These are phyloP conservation scores for Bipolaris bicolor DNA, from an alignment of 2,329 filamentous ascomycete species.

Conservation along the genomic window DNA sequence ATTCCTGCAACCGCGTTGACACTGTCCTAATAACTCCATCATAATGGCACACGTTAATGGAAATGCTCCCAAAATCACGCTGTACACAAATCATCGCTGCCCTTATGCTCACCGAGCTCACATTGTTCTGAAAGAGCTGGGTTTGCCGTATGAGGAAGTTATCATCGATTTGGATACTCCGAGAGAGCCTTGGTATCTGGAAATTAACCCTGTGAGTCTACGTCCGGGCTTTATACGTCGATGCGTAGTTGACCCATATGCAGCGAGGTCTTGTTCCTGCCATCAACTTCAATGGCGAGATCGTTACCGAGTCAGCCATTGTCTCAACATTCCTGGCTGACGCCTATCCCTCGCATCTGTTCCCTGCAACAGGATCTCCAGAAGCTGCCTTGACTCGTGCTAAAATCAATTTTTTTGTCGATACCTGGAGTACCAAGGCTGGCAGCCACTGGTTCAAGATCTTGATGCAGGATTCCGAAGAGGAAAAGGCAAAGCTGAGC, in stretches of 20 bases:
- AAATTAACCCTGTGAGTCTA: constrained; percentile 68
- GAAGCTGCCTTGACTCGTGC: constrained; percentile 68
- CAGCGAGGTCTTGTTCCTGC: constrained; percentile 75
- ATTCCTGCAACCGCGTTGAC: neutral
- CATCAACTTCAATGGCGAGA: constrained; percentile 66
- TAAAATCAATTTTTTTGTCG: constrained; percentile 72
- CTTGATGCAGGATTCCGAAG: constrained; percentile 54
- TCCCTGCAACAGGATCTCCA: constrained; percentile 62
- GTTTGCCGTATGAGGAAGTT: constrained; percentile 70
- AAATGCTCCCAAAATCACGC: constrained; percentile 60
- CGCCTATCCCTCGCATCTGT: constrained; percentile 69
- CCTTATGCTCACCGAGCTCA: constrained; percentile 79
- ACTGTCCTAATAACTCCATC: constrained; percentile 2
- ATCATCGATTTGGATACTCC: constrained; percentile 74
- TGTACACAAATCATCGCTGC: constrained; percentile 74
- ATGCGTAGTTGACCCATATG: neutral
- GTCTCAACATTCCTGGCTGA: constrained; percentile 76
- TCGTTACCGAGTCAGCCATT: constrained; percentile 75
- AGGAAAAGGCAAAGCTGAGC: constrained; percentile 56
- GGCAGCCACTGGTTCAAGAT: constrained; percentile 56
- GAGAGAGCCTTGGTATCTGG: constrained; percentile 74
- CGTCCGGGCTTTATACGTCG: neutral
- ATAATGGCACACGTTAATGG: constrained; percentile 34
- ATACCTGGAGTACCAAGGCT: constrained; percentile 70
- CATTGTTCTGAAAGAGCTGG: constrained; percentile 71